These are phyloP conservation scores for Aspergillus puulaauensis DNA, from an alignment of 2,329 filamentous ascomycete species.

Conservation along the genomic window DNA sequence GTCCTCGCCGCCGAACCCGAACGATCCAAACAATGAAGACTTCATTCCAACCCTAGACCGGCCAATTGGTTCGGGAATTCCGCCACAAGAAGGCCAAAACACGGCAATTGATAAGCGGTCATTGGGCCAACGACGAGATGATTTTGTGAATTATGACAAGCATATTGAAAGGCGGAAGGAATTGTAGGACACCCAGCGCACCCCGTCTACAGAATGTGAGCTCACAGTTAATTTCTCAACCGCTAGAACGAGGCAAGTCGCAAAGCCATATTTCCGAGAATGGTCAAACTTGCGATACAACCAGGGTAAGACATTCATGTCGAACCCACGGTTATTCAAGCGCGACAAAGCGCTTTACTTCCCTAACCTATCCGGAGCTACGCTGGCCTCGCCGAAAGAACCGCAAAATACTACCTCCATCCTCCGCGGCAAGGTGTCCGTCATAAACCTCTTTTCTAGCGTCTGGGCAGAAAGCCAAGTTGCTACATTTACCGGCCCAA, in stretches of 20 bases:
- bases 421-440: slow-evolving; percentile 69
- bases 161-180: slow-evolving; percentile 74
- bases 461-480: slow-evolving; percentile 84
- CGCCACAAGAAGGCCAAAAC: slow-evolving; percentile 78
- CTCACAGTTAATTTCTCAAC: neutral
- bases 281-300: slow-evolving; percentile 81
- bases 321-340: slow-evolving; percentile 81
- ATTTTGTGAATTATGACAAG: slow-evolving; percentile 82
- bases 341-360: slow-evolving; percentile 83
- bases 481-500: slow-evolving; percentile 65
- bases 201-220: neutral
- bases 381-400: slow-evolving; percentile 61
- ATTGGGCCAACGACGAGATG: slow-evolving; percentile 67
- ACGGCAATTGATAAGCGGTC: slow-evolving; percentile 70
- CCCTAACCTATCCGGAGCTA: slow-evolving; percentile 83
- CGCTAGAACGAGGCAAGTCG: slow-evolving; percentile 68
- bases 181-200: slow-evolving; percentile 57
- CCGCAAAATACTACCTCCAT: slow-evolving; percentile 71
- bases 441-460: slow-evolving; percentile 80
- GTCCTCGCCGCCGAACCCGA: slow-evolving; percentile 10
- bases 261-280: slow-evolving; percentile 92
- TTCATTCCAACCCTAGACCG: slow-evolving; percentile 58
- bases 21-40: slow-evolving; percentile 37
- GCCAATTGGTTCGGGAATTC: slow-evolving; percentile 77
- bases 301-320: slow-evolving; percentile 88